Conservation (phyloP, 257 asterid species). For the Solanum peruvianum region DNA sequence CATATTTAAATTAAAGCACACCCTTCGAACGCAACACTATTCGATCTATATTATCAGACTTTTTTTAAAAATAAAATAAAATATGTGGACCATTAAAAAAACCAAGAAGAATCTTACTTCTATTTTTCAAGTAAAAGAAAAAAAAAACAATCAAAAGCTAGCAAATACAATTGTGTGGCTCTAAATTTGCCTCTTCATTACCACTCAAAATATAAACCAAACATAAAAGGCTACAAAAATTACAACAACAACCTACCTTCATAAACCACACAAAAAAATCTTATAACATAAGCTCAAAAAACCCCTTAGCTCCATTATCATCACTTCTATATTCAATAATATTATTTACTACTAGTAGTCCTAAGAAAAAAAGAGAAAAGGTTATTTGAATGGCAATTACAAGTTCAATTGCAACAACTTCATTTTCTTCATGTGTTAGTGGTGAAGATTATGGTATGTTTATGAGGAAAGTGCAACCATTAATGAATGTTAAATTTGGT, state of each 20-base stretch:
- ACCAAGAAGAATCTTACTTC: not conserved
- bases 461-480: conserved; percentile 11
- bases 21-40: not conserved
- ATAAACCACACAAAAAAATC: not conserved
- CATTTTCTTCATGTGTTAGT: conserved; percentile 21
- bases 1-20: not conserved
- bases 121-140: not conserved
- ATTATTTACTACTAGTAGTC: not conserved
- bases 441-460: conserved; percentile 43
- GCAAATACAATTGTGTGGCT: conserved; percentile 30
- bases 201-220: conserved; percentile 20
- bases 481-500: conserved; percentile 14
- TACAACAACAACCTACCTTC: not conserved
- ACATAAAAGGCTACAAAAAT: conserved; percentile 4
- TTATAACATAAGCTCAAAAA: conserved; percentile 1
- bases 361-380: too few relatives aligned
- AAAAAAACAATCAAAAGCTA: conserved; percentile 8
- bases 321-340: not conserved
- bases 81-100: not conserved
- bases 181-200: conserved; percentile 2
- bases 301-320: not conserved
- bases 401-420: conserved; percentile 41
- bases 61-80: not conserved
- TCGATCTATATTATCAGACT: not conserved
- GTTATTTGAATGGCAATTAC: conserved; percentile 28